Evolutionary conservation across 495 filamentous ascomycete genomes (phyloP).

Genomic region (Geopyxis carbonaria): DNA sequence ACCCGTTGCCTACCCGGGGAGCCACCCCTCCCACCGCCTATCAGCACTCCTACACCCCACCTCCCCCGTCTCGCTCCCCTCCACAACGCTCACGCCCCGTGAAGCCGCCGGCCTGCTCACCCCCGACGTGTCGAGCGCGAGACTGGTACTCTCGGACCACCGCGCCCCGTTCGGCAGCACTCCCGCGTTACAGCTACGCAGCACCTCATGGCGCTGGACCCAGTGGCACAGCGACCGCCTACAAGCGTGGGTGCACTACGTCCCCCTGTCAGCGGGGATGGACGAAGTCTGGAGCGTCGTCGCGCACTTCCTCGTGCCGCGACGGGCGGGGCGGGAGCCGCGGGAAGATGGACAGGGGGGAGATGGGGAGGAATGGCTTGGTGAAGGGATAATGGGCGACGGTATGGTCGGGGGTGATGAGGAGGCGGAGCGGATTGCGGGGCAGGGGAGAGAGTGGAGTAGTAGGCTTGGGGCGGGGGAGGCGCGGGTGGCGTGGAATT

Average conservation of each 20-base stretch:
- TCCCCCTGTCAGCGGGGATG: constrained; percentile 32
- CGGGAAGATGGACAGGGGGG: neutral
- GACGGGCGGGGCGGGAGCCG: neutral
- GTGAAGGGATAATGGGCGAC: no score
- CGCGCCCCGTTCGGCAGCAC: no score
- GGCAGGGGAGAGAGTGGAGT: constrained; percentile 32
- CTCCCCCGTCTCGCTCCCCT: no score
- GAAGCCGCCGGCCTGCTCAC: no score
- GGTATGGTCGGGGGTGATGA: constrained; percentile 12
- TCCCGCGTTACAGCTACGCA: no score
- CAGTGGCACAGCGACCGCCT: constrained; percentile 31
- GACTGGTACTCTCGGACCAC: constrained; percentile 34
- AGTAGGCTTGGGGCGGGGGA: no score
- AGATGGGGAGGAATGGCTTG: neutral
- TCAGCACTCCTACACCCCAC: no score
- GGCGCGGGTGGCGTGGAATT: no score
- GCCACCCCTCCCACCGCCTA: no score
- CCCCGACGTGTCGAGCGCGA: constrained; percentile 15
- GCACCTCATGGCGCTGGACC: constrained; percentile 37
- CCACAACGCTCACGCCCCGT: no score
- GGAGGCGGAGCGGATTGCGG: constrained; percentile 30
- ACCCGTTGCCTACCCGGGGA: no score
- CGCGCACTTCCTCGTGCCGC: constrained; percentile 25
- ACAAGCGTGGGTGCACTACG: constrained; percentile 36
- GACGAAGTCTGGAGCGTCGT: constrained; percentile 32